Percentiles rank a stretch among this genome's conserved stretches.
These are phyloP conservation scores for Leccinum subgranulosum DNA, from an alignment of 768 basidiomycete species.

Conservation along the genomic window DNA sequence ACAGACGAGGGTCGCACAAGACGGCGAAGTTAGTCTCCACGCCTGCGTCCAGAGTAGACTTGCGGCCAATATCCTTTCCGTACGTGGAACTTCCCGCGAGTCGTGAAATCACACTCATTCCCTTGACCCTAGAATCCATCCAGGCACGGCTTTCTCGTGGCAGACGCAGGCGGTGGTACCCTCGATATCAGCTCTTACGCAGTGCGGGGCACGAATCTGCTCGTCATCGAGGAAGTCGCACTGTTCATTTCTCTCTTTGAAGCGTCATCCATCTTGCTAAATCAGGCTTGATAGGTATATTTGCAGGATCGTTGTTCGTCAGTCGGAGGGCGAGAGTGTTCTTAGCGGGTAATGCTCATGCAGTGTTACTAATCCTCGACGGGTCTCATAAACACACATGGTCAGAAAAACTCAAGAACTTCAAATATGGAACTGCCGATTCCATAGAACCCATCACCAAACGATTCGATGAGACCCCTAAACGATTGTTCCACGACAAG, in stretches of 20 bases:
- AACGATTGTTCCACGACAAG: conserved; percentile 69
- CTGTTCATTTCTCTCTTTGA: conserved; percentile 46
- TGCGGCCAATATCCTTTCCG: conserved; percentile 73
- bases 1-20: conserved; percentile 68
- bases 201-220: conserved; percentile 62
- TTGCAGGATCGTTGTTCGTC: conserved; percentile 81
- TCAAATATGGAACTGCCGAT: conserved; percentile 69
- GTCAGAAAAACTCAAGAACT: conserved; percentile 67
- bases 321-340: conserved; percentile 71
- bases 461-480: conserved; percentile 80
- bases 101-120: neutral
- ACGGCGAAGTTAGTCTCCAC: conserved; percentile 81
- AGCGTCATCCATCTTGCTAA: neutral
- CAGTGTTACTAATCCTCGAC: neutral
- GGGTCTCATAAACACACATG: conserved; percentile 2
- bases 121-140: conserved; percentile 54
- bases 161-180: conserved; percentile 80
- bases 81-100: conserved; percentile 30
- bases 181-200: no score
- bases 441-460: conserved; percentile 77
- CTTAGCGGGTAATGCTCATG: conserved; percentile 50
- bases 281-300: conserved; percentile 50
- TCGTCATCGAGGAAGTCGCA: conserved; percentile 80
- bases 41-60: conserved; percentile 77
- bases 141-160: conserved; percentile 74